Base-by-base conservation (phyloP, 1,284 basidiomycete genomes). In the Tylopilus orsonianus region DNA sequence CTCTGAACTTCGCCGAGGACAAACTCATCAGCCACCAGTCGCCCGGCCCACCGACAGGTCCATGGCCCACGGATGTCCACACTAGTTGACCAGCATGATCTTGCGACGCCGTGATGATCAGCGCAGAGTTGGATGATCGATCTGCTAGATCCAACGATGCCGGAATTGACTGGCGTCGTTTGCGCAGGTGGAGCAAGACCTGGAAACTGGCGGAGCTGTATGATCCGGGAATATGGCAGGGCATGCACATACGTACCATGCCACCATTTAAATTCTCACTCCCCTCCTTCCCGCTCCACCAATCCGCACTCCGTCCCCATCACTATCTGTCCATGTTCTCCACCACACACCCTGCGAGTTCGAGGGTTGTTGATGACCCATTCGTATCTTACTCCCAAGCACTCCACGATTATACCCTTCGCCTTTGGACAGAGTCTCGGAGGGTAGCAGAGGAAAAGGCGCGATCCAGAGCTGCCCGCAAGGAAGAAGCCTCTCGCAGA, bases 371-470 rank as follows among this genome's bases (percentile, higher is more conserved):
- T 14, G 53, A 52, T 43, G 74, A 79, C 51, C 72, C 75, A 10
- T 66, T 84, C 57, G 62, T 72, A 41, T 67, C 71, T 30, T 87
- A 87, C 61, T 78, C 85, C 12, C 78, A 77, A 54, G 75, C 82
- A 36, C 66, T 87, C 30, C 80, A 85, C 61, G 75, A 83, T 49
- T 86, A 85, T 56, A 87, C 84, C 27, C 75, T 85, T 46, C 73
- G 64, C 34, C 71, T 85, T 39, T 87, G 84, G 83, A 79, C 79
- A 41, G 80, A 86, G 60, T 83, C 83, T 10, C 72, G 81, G 57
- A 74, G 77, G 55, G 62, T 73, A 48, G 78, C 76, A 30, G 83
- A 85, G 60, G 79, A 83, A 60, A 72, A 71, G 56, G 70, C 73
- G 16, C 67, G 68, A 30, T 57, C 56, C 20, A 68, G 59, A 37